A percentile compares a stretch with the other conserved stretches of the same genome.
Conservation (phyloP, 1,284 basidiomycete species). For the Microbotryum intermedium region DNA sequence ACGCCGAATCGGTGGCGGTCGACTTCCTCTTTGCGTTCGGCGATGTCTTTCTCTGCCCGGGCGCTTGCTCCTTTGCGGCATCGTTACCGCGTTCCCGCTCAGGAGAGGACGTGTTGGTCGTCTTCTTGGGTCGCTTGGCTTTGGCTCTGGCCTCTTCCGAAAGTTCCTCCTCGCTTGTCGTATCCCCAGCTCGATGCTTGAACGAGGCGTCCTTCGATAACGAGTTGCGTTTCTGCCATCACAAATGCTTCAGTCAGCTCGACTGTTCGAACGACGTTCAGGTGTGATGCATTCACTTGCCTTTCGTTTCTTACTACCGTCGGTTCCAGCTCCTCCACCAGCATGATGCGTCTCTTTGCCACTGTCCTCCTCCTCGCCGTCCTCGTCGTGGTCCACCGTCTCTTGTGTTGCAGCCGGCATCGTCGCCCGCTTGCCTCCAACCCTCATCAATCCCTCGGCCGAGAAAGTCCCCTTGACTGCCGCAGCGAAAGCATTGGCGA, state of each 20-base stretch:
- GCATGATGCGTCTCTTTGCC: not conserved
- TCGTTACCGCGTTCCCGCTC: not conserved
- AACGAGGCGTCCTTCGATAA: slow-evolving; percentile 9
- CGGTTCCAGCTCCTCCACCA: not conserved
- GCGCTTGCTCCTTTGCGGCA: no score
- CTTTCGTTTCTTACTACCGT: slow-evolving; percentile 26
- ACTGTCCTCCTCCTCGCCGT: not conserved
- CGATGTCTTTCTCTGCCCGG: no score
- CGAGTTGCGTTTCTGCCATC: slow-evolving; percentile 9
- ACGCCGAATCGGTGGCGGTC: slow-evolving; percentile 1
- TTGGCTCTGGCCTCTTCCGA: slow-evolving; percentile 4
- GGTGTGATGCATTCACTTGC: not conserved
- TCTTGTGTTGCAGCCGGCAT: not conserved
- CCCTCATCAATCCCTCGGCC: not conserved
- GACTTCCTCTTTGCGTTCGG: slow-evolving; percentile 9
- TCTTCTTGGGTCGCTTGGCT: not conserved
- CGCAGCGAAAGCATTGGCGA: slow-evolving; percentile 61
- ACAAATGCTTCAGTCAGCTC: no score
- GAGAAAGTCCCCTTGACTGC: slow-evolving; percentile 22
- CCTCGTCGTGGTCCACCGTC: not conserved
- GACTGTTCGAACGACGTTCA: no score
- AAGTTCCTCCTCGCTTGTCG: slow-evolving; percentile 14
- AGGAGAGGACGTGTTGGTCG: slow-evolving; percentile 3
- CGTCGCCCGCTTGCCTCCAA: not conserved
- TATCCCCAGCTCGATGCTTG: slow-evolving; percentile 5